phyloP scores from a whole-genome alignment of 345 rosid species.

The Jatropha curcas region DNA sequence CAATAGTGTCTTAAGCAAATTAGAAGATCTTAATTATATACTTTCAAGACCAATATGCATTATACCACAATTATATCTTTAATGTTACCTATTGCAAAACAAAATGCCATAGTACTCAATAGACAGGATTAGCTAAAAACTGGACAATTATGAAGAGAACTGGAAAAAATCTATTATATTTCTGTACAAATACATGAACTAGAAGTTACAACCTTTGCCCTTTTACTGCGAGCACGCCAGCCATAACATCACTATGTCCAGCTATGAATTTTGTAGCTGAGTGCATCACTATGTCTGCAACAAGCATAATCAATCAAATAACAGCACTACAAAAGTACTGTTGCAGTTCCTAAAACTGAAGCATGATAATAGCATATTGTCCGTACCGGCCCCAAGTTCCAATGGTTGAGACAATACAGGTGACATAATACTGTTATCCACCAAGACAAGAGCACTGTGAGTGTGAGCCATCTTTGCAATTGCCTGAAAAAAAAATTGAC shows the following conservation, averaged over 20 bases:
- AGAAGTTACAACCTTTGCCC: slow-evolving; percentile 67
- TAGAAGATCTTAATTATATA: neutral
- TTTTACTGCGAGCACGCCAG: slow-evolving; percentile 93
- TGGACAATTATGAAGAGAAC: neutral
- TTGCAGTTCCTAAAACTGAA: neutral
- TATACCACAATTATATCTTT: neutral
- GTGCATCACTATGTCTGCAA: slow-evolving; percentile 92
- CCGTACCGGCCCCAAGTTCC: slow-evolving; percentile 90
- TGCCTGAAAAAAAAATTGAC: slow-evolving; percentile 43
- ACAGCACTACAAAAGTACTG: slow-evolving; percentile 4
- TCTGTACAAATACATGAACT: neutral
- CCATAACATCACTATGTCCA: slow-evolving; percentile 97
- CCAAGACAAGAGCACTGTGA: slow-evolving; percentile 78
- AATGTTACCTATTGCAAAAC: neutral
- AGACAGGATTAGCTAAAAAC: slow-evolving; percentile 4
- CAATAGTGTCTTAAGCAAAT: neutral
- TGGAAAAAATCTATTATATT: neutral
- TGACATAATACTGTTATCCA: slow-evolving; percentile 94
- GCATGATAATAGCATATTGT: neutral
- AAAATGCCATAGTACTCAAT: neutral
- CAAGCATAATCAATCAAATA: slow-evolving; percentile 21
- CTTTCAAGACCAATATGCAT: neutral
- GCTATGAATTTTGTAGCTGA: slow-evolving; percentile 93
- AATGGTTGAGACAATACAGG: slow-evolving; percentile 83
- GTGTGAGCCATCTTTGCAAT: slow-evolving; percentile 83